Evolutionary conservation across 495 filamentous ascomycete genomes (phyloP).

Genomic region (Aspergillus funiculosus): DNA sequence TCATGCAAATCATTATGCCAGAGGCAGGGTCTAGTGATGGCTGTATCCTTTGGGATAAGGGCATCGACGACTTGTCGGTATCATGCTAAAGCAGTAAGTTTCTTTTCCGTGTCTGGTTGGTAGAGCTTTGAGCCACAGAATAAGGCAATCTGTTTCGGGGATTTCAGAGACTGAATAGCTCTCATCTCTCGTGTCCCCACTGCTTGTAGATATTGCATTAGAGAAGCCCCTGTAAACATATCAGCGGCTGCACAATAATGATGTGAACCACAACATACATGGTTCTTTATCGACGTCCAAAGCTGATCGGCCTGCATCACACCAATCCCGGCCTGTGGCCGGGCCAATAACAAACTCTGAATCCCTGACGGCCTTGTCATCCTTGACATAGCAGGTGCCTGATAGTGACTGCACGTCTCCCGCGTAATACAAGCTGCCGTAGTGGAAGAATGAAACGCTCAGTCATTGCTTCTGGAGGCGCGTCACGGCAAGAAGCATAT

Average conservation of each 20-base stretch:
- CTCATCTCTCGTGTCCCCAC: slow-evolving; percentile 26
- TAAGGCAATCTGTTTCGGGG: slow-evolving; percentile 24
- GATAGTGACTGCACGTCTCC: slow-evolving; percentile 17
- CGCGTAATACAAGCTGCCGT: slow-evolving; percentile 30
- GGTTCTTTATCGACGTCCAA: slow-evolving; percentile 27
- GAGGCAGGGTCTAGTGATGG: slow-evolving; percentile 27
- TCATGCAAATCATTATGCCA: slow-evolving; percentile 40
- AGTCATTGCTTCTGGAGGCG: slow-evolving; percentile 28
- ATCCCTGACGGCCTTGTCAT: slow-evolving; percentile 23
- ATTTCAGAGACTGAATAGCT: slow-evolving; percentile 22
- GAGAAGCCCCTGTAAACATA: slow-evolving; percentile 19
- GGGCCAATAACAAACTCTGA: slow-evolving; percentile 30
- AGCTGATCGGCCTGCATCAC: slow-evolving; percentile 27
- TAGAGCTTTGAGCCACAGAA: slow-evolving; percentile 33
- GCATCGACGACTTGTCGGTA: slow-evolving; percentile 26
- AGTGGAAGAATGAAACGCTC: slow-evolving; percentile 27
- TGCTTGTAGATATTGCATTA: slow-evolving; percentile 25
- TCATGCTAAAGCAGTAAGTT: slow-evolving; percentile 25
- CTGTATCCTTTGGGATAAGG: slow-evolving; percentile 24
- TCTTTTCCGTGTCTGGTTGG: slow-evolving; percentile 27
- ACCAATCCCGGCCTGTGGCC: slow-evolving; percentile 28
- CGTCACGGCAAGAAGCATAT: slow-evolving; percentile 30
- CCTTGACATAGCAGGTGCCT: slow-evolving; percentile 18
- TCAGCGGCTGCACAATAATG: slow-evolving; percentile 13
- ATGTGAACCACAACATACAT: slow-evolving; percentile 20